These are phyloP conservation scores for Echinochloa phyllopogon DNA, from an alignment of 176 grass and related monocot species.

Conservation along the genomic window DNA sequence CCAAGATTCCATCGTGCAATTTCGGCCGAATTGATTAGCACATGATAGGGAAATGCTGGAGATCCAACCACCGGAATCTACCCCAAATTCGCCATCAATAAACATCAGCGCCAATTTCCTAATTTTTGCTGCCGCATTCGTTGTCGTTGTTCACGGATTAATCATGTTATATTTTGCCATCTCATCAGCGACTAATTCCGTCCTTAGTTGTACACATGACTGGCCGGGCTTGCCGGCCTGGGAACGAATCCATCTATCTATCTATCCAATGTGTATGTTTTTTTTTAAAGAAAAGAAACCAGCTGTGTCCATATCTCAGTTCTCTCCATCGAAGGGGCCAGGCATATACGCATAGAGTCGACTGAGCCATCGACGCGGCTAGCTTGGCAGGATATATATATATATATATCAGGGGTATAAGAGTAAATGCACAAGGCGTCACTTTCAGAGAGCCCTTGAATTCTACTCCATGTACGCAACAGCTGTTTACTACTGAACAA, in stretches of 20 bases:
- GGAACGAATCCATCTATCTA: background rate
- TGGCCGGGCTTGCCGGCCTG: background rate
- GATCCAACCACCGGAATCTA: background rate
- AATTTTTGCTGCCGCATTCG: background rate
- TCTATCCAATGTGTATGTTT: background rate
- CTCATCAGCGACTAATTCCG: background rate
- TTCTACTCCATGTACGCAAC: background rate
- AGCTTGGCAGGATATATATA: slow-evolving; percentile 6
- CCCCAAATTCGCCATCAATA: background rate
- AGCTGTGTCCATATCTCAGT: background rate
- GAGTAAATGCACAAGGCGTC: background rate
- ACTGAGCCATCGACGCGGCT: background rate
- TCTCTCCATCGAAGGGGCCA: background rate
- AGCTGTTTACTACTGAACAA: too few species aligned
- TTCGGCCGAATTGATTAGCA: background rate
- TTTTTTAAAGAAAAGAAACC: background rate
- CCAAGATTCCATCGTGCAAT: background rate
- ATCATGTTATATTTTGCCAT: background rate
- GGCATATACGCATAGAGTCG: background rate
- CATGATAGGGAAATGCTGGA: background rate
- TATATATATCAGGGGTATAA: accelerated
- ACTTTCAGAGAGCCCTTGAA: background rate
- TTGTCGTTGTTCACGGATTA: background rate
- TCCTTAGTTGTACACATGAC: background rate
- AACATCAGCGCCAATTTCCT: background rate